phyloP scores from a whole-genome alignment of 208 protist genomes.

The Perkinsela sp. region DNA sequence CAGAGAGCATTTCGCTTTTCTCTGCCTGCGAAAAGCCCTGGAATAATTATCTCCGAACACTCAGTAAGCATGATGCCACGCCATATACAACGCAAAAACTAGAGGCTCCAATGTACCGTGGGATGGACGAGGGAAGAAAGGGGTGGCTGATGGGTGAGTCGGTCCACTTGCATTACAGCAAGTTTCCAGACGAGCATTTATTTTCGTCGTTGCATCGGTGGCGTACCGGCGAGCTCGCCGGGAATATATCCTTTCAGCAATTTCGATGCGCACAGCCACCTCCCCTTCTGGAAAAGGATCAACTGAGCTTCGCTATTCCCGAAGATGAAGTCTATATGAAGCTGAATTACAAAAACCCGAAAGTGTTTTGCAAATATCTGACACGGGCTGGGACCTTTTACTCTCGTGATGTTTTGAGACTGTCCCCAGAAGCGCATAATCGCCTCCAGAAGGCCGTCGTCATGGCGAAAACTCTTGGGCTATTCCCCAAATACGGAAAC shows the following conservation, averaged over 20 bases:
- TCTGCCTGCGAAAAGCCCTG: constrained; percentile 42
- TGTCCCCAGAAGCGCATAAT: constrained; percentile 43
- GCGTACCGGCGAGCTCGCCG: constrained; percentile 44
- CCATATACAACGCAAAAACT: constrained; percentile 32
- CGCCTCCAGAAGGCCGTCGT: constrained; percentile 43
- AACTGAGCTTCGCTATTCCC: constrained; percentile 31
- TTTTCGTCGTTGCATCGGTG: constrained; percentile 47
- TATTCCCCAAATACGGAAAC: constrained; percentile 59
- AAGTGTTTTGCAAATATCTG: constrained; percentile 48
- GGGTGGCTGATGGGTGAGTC: constrained; percentile 56
- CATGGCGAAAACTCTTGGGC: constrained; percentile 43
- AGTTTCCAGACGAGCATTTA: constrained; percentile 51
- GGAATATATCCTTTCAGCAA: constrained; percentile 47
- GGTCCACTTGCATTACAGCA: constrained; percentile 58
- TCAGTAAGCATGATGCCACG: constrained; percentile 32
- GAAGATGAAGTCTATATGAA: constrained; percentile 63
- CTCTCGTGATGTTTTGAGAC: constrained; percentile 38
- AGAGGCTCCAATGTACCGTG: constrained; percentile 41
- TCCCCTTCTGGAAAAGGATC: constrained; percentile 45
- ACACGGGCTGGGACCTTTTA: constrained; percentile 59
- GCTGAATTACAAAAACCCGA: constrained; percentile 67
- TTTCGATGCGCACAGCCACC: constrained; percentile 62
- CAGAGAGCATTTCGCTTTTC: constrained; percentile 16
- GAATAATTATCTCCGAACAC: constrained; percentile 31
- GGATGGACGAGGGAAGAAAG: constrained; percentile 36